Evolutionary conservation across 768 basidiomycete species (phyloP), one percentile per base, ranked within the genome.

Genomic region (Lactifluus pinguis): DNA sequence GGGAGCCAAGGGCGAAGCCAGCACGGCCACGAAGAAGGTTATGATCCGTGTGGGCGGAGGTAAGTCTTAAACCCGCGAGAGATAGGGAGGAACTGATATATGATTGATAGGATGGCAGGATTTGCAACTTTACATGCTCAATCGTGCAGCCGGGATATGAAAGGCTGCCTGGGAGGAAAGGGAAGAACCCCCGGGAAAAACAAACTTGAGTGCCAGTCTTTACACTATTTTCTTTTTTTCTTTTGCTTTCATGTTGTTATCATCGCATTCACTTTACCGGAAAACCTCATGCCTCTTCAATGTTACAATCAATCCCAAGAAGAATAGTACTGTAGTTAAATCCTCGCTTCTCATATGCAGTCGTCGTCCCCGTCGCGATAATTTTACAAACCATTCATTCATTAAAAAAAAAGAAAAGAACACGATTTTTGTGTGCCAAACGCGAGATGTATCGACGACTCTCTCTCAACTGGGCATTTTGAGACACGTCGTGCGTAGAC

Each of bases 41-140:
- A 88, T 95, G 86, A 91, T 87, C 74, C 84, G 92, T 61, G 87
- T 94, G 63, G 92, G 92, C 49, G 90, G 89, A 72, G 89, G 89
- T 53, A 17, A 58, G 47, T 59, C 19, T 42, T 25, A 25, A 25
- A 25, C 25, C 25, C 25, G 25, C 1, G 25, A 25, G 25, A 25
- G 25, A 25, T 25, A 25, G 25, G 25, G 25, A 25, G 25, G 25
- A 25, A 25, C 25, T 25, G 25, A 25, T 25, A 25, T 25, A 25
- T 25, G 25, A 25, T 25, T 25, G 41, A 49, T 68, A 85, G 87
- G 87, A 44, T 90, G 87, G 88, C 89, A 89, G 68, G 87, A 89
- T 74, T 75, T 91, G 61, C 83, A 81, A 67, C 72, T 87, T 60
- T 91, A 89, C 69, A 82, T 90, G 68, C 73, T 87, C 57, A 89